Evolutionary conservation across 768 basidiomycete genomes (phyloP), one percentile per base, ranked within the genome.

Genomic region (Xerocomellus dryophilus): DNA sequence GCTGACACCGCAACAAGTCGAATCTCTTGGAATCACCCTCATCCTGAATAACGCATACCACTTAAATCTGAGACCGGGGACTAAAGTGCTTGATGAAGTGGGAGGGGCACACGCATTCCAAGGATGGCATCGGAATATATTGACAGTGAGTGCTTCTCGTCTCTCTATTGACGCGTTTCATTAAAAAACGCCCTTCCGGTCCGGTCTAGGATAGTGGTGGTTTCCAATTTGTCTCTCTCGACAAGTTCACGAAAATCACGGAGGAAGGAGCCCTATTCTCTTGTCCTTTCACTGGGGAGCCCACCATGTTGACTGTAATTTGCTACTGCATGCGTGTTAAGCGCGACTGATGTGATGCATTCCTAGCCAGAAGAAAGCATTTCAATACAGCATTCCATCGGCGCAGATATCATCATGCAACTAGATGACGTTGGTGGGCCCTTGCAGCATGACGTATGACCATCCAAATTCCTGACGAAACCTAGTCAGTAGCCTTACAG

Each of bases 321-420:
- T 17, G 23, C 21, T 42, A 25, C 44, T 41, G 34, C 32, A 29
- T 21, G 17, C 46, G 43, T 25, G 39, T 23, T 48, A 8, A 34
- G 11, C 11, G n/a, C 42, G 53, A 34, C 47, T 51, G 51, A 53
- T 45, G 27, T 49, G 51, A 51, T 50, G 29, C 39, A 8, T 54
- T 62, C 29, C 34, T 32, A 93, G 88, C 93, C 93, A 32, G 93
- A 96, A 72, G 88, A 93, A 75, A 91, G 89, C 62, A 93, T 95
- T 39, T 83, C 84, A 15, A 88, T 93, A 62, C 92, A 96, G 66
- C 93, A 96, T 65, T 78, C 86, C 8, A 93, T 96, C 40, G 92
- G 93, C 6, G 90, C 86, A 25, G 93, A 96, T 66, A 96, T 96
- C 55, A 92, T 96, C 56, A 95, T 96, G 93, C 93, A 92, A 67